Base-by-base conservation (phyloP, 208 protist genomes). In the Trypanosoma congolense region DNA sequence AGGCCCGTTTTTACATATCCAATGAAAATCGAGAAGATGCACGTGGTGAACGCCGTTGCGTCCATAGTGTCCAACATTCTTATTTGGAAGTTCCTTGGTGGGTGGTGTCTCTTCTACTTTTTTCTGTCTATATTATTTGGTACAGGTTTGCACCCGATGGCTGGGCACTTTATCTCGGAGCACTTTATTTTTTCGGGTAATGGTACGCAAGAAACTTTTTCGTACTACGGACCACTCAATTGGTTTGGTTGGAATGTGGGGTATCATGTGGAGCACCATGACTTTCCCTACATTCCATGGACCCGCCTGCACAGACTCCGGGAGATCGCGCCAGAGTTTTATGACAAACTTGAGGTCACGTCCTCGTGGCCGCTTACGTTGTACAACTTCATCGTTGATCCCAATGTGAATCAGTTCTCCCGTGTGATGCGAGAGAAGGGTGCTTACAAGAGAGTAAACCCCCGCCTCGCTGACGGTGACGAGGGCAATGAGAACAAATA, bases 261-360 rank as follows among this genome's bases (percentile, higher is more conserved):
- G 16, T 98, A 98, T 74, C 96, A 98, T 70, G 95, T 97, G 28
- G 96, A 98, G 77, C 96, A 98, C 72, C 96, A 98, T 65, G 96
- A 98, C 69, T 97, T 98, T 60, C 92, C 95, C n/a, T 85, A 90
- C 61, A 86, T 98, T 54, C 83, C 96, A 22, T 95, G 94, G 85
- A 84, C 70, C 18, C 70, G 73, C 24, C 75, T 97, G 52, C 82
- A 77, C 18, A 49, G 84, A 52, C 62, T 98, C 35, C 78, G 77
- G 29, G 61, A 59, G 10, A 94, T 96, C 45, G 96, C 96, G 0
- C 88, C 90, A 12, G 93, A 98, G 65, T 98, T 90, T 55, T 98
- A 98, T 73, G 77, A 96, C 51, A 61, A 81, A 47, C 63, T 96
- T 21, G 40, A 74, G 25, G 43, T 67, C 29, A 85, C 89, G 36